Conservation (phyloP, 345 rosid species). For the Brassica incana region DNA sequence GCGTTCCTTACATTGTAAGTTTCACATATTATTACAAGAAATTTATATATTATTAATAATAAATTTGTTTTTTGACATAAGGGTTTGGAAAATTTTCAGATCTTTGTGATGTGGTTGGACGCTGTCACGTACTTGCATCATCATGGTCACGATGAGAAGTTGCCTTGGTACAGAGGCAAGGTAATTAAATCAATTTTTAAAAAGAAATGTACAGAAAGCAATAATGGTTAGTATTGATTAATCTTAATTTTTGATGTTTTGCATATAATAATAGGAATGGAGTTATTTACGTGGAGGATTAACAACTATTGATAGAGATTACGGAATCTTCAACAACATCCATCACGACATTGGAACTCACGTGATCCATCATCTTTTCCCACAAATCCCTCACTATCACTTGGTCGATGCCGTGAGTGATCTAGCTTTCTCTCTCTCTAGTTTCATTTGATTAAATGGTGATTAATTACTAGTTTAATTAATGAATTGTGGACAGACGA, state of each 20-base stretch:
- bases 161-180: conserved; percentile 97
- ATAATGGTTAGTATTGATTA: background rate
- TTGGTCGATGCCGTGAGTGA: conserved; percentile 67
- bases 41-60: background rate
- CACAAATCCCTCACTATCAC: conserved; percentile 92
- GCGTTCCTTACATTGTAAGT: conserved; percentile 70
- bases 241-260: background rate
- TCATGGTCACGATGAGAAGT: conserved; percentile 76
- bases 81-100: conserved; percentile 37
- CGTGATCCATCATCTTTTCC: conserved; percentile 91
- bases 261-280: conserved; percentile 58
- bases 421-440: background rate
- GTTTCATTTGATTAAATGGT: background rate
- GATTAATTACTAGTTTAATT: background rate
- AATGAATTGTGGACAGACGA: conserved; percentile 47
- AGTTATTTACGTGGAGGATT: conserved; percentile 86
- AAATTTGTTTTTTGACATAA: background rate
- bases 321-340: conserved; percentile 70
- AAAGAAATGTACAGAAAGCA: background rate
- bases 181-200: conserved; percentile 37
- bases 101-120: conserved; percentile 85
- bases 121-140: conserved; percentile 85
- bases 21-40: background rate
- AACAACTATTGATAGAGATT: conserved; percentile 82
- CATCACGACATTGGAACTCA: conserved; percentile 96